A percentile compares a stretch with the other conserved stretches of the same genome.
Conservation (phyloP, 108 stramenopile species). For the Nannochloropsis oceanica region DNA sequence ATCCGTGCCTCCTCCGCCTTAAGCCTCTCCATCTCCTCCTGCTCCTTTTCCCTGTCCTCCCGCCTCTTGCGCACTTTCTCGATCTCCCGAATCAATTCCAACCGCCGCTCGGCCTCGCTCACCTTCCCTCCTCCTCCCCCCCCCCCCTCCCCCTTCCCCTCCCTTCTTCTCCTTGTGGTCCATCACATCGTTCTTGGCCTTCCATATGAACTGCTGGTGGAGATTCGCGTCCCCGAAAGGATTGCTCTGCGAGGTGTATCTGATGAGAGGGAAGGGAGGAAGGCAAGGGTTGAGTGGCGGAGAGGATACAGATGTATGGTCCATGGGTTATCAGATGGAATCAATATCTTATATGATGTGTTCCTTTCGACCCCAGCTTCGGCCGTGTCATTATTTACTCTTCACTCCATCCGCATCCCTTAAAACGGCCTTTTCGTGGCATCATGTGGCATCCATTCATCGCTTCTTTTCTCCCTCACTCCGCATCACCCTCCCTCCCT, state of each 20-base stretch:
- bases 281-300: neutral
- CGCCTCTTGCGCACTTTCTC: constrained; percentile 76
- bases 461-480: neutral
- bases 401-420: too few relatives aligned
- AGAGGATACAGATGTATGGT: too few relatives aligned
- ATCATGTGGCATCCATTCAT: too few relatives aligned
- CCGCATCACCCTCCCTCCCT: neutral
- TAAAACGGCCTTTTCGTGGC: too few relatives aligned
- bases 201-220: constrained; percentile 84
- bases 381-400: too few relatives aligned
- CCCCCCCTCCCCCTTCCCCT: constrained; percentile 24
- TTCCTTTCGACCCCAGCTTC: too few relatives aligned
- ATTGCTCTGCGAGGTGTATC: constrained; percentile 93
- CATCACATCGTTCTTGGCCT: neutral
- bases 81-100: constrained; percentile 71
- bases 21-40: constrained; percentile 82
- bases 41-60: constrained; percentile 55
- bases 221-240: constrained; percentile 96
- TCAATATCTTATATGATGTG: too few relatives aligned
- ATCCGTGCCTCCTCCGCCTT: constrained; percentile 75
- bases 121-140: constrained; percentile 4
- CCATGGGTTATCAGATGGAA: too few relatives aligned
- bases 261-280: neutral
- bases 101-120: constrained; percentile 21
- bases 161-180: constrained; percentile 58